Evolutionary conservation across 768 basidiomycete genomes (phyloP), one percentile per base, ranked within the genome.

Genomic region (Hygrophorus russula): DNA sequence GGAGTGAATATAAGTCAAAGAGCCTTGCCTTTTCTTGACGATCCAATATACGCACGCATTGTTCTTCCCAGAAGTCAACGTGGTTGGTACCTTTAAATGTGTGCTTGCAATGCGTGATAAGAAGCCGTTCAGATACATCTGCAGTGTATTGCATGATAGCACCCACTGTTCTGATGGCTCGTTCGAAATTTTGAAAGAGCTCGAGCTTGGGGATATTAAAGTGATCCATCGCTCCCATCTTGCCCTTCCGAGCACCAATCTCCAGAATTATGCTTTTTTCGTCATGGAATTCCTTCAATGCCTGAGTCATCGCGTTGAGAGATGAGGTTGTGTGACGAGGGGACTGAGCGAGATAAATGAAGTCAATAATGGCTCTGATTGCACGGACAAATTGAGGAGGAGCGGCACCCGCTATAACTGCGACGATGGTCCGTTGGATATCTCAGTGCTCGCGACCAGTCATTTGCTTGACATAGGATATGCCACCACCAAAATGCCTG

Each of bases 181-280:
- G 3, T 0, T 28, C 4, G 17, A 63, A 47, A 28, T 49, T 53
- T 12, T 59, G 56, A 18, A 63, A 42, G 14, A 55, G 30, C 42
- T 60, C 60, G 17, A 62, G 50, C 42, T 66, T 66, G 1, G 55
- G 61, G 28, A 66, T 63, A 7, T 24, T 24, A 7, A 24, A 24
- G 7, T 24, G 24, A 7, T 24, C 24, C 24, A 24, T 24, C 4
- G 15, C 53, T 29, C 48, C 54, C 6, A 50, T 47, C 20, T 45
- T 39, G 7, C 56, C 53, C 12, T 14, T 10, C 17, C 46, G 36
- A 13, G 49, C 43, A 19, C 54, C 51, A 6, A 33, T 34, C 0
- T 49, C 37, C 8, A 58, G 42, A 30, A 64, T 55, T 4, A 45
- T 41, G 5, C 53, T 34, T 39, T 63, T 63, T 45, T 56, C 32